Evolutionary conservation across 2,329 filamentous ascomycete genomes (phyloP), one percentile per base, ranked within the genome.

Genomic region (Parastagonospora avenae): DNA sequence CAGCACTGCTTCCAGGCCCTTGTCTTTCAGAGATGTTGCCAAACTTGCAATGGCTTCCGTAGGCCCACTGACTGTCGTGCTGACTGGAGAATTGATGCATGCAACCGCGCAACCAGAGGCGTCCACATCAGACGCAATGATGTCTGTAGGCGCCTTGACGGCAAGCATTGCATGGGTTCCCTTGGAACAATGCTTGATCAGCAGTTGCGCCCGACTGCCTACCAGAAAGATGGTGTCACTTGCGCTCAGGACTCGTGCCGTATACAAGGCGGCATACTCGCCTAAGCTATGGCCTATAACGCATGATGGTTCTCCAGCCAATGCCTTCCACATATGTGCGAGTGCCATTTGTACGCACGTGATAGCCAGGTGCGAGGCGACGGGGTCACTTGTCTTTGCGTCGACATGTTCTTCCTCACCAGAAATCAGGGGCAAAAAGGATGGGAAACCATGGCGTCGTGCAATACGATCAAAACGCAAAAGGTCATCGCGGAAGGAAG

Each of bases 321-420:
- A 36, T 0, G 54, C 54, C 2, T 10, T 31, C 62, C 60, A 65
- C 8, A 48, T 52, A 8, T 49, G 45, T 1, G 50, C 49, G 5
- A 64, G 41, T 0, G 63, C 64, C 30, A 82, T 77, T 52, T 81
- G 67, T 0, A 76, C 44, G 36, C 66, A 74, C 1, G 74, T 66
- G 4, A 74, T 52, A 2, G 74, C 76, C 3, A 81, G 63, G 39
- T 81, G 79, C 8, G 61, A 63, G 9, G 57, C n/a, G 9, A 50
- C 27, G 7, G 55, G 48, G 10, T 38, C 36, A 19, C 16, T 8
- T 6, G 6, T 10, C 9, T 38, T 14, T 16, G 16, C 36, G 16
- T 37, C 35, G 8, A 37, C 35, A 8, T 9, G 15, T 19, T 38
- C 9, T 19, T 19, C 9, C 10, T 19, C n/a, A 15, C 36, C 35